Evolutionary conservation across 2,329 filamentous ascomycete species (phyloP).

Genomic region (Knufia petricola): DNA sequence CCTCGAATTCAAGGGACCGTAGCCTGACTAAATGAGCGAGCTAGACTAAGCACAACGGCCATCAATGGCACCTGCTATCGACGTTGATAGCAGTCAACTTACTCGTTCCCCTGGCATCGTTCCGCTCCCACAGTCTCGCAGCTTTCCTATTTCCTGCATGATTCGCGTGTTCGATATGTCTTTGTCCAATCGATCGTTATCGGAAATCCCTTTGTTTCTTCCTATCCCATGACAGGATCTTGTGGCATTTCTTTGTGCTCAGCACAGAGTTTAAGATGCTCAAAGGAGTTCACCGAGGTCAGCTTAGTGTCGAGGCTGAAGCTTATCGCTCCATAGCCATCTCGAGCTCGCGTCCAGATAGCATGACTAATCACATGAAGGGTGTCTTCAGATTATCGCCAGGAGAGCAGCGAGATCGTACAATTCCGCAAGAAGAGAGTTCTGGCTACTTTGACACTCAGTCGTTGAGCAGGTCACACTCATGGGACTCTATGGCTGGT

Average conservation of each 20-base stretch:
- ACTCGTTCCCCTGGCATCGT: neutral
- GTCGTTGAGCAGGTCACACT: neutral
- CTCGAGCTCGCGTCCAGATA: neutral
- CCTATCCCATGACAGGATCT: neutral
- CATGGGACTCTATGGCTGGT: neutral
- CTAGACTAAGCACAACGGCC: too few species aligned
- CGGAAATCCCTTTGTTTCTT: neutral
- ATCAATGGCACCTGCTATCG: neutral
- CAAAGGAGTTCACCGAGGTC: conserved; percentile 6
- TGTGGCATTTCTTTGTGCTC: neutral
- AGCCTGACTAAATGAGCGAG: neutral
- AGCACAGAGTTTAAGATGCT: neutral
- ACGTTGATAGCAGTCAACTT: neutral
- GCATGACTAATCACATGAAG: conserved; percentile 5
- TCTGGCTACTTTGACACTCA: neutral
- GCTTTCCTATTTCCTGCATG: neutral
- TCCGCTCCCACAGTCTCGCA: neutral
- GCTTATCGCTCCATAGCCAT: neutral
- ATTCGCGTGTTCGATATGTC: neutral
- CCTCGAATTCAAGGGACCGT: neutral
- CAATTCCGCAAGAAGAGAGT: neutral
- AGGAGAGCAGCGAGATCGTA: neutral
- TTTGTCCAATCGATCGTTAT: neutral
- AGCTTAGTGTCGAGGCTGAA: neutral
- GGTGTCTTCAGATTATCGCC: neutral